Evolutionary conservation across 2,329 filamentous ascomycete species (phyloP).

Genomic region (Xylaria sp.): DNA sequence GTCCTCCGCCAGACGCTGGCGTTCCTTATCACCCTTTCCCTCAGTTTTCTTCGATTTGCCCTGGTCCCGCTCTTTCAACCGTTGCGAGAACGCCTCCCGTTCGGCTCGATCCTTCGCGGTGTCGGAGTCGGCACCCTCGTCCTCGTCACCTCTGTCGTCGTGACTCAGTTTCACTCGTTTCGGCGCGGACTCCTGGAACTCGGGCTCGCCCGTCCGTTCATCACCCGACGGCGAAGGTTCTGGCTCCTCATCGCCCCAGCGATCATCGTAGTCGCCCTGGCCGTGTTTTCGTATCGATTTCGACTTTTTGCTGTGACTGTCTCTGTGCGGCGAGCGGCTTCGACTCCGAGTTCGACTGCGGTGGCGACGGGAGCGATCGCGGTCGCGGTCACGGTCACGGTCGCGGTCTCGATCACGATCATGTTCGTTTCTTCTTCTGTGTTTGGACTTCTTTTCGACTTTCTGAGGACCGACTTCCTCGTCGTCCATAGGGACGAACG

Average conservation of each 20-base stretch:
- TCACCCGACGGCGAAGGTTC: conserved; percentile 43
- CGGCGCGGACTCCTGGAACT: conserved; percentile 63
- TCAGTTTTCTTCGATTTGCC: conserved; percentile 63
- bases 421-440: conserved; percentile 27
- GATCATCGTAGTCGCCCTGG: conserved; percentile 60
- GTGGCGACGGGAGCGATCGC: conserved; percentile 9
- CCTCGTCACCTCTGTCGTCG: conserved; percentile 38
- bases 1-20: conserved; percentile 61
- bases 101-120: conserved; percentile 65
- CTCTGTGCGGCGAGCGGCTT: conserved; percentile 30
- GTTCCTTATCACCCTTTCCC: conserved; percentile 52
- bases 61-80: conserved; percentile 66
- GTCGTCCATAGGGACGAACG: conserved; percentile 62
- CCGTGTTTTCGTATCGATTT: conserved; percentile 42
- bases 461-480: conserved; percentile 53
- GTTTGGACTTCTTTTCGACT: conserved; percentile 41
- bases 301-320: conserved; percentile 29
- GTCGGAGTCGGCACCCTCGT: conserved; percentile 53
- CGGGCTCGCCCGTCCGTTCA: conserved; percentile 47
- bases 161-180: conserved; percentile 65
- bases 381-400: conserved; percentile 5
- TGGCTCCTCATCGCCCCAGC: conserved; percentile 76
- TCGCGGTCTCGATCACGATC: conserved; percentile 8
- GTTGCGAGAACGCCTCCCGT: conserved; percentile 72
- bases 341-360: conserved; percentile 28